Base-by-base conservation (phyloP, 169 alveolate species). In the Plasmodium malariae region DNA sequence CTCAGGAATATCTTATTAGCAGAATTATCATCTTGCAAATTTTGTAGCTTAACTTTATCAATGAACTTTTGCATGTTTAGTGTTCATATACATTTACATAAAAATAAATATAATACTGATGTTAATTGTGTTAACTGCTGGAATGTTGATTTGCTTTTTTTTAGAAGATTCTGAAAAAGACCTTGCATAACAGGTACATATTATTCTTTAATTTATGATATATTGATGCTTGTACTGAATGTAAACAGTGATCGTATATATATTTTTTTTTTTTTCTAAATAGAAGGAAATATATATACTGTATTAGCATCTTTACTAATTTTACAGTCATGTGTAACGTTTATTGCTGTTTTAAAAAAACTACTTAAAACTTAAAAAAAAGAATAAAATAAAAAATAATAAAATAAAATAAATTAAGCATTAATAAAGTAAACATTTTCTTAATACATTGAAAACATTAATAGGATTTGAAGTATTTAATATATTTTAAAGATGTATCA, bases 41-140 rank as follows among this genome's bases (percentile, higher is more conserved):
- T 83, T 83, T 83, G 80, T 21, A 32, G 49, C 85, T 83, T 83
- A 51, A 83, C 65, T 83, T 83, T 83, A 21, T 83, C 85, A 70
- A 83, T 83, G 70, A 83, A 68, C 30, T 83, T 68, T 83, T 83
- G 78, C 91, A 83, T 83, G 9, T 69, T 69, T 21, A n/a, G 19
- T 19, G n/a, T 14, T 48, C 24, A 48, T 9, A 14, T 48, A 48
- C n/a, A 48, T 14, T 48, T 14, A 19, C 19, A 48, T 9, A 48
- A 48, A 14, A n/a, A n/a, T n/a, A n/a, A n/a, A n/a, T n/a, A n/a
- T n/a, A n/a, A n/a, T n/a, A n/a, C n/a, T n/a, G n/a, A n/a, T n/a
- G n/a, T n/a, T n/a, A n/a, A n/a, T n/a, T n/a, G n/a, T n/a, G n/a
- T n/a, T n/a, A n/a, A n/a, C n/a, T n/a, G n/a, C n/a, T n/a, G n/a